These are phyloP conservation scores for Colletotrichum camelliae DNA, from an alignment of 2,329 filamentous ascomycete genomes.

Conservation along the genomic window DNA sequence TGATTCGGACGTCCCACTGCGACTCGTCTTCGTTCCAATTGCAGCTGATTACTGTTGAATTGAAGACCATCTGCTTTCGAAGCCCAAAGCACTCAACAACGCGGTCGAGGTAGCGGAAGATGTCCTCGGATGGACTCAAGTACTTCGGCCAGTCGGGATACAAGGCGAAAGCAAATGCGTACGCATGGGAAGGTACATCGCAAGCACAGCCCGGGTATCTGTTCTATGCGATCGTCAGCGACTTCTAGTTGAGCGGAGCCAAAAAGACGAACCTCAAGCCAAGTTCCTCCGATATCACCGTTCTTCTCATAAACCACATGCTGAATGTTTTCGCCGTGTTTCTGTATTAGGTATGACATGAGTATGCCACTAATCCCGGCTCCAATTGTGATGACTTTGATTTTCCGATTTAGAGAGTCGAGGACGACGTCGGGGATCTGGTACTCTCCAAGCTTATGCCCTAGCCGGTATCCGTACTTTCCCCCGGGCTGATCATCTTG, in stretches of 20 bases:
- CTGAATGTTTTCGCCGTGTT: background rate
- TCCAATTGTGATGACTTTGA: background rate
- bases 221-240: background rate
- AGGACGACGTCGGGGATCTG: background rate
- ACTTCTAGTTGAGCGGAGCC: fast-evolving
- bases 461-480: background rate
- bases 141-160: background rate
- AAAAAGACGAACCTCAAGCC: background rate
- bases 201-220: background rate
- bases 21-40: background rate
- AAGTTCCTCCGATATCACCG: background rate
- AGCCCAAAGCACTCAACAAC: background rate
- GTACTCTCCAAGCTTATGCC: background rate
- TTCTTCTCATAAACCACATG: background rate
- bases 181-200: background rate
- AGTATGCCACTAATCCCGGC: background rate
- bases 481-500: background rate
- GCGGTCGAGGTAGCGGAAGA: background rate
- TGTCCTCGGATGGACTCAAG: background rate
- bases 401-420: background rate
- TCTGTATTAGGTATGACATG: background rate
- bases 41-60: background rate
- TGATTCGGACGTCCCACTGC: background rate
- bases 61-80: background rate
- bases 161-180: background rate